Evolutionary conservation across 345 rosid genomes (phyloP).

Genomic region (Camelina laxa): DNA sequence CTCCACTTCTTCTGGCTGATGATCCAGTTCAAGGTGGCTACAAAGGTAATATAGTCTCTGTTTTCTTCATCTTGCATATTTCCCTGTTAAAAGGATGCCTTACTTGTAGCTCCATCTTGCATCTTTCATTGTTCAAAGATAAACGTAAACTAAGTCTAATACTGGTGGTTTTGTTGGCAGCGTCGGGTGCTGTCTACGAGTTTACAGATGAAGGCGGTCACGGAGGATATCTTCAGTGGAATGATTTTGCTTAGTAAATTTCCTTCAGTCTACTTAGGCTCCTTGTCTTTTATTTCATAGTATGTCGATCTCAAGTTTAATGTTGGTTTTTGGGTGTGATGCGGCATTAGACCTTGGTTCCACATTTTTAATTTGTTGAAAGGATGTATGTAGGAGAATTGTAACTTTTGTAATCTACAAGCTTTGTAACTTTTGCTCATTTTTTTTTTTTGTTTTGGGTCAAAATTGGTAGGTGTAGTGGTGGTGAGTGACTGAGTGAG

Average conservation of each 20-base stretch:
- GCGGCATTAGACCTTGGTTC: not conserved
- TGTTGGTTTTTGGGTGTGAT: slow-evolving; percentile 12
- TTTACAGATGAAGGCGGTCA: slow-evolving; percentile 79
- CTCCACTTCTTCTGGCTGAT: slow-evolving; percentile 82
- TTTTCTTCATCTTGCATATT: not conserved
- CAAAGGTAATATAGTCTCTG: slow-evolving; percentile 57
- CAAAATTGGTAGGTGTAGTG: slow-evolving; percentile 23
- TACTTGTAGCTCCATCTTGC: not conserved
- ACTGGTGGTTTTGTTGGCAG: slow-evolving; percentile 49
- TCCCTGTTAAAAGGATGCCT: not conserved
- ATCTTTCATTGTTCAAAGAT: slow-evolving; percentile 5
- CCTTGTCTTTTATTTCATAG: not conserved
- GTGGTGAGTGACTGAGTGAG: slow-evolving; percentile 5
- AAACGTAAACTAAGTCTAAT: slow-evolving; percentile 18
- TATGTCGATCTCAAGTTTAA: slow-evolving; percentile 7
- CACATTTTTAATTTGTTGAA: not conserved
- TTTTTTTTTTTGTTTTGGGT: too few relatives aligned
- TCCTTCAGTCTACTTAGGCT: slow-evolving; percentile 3
- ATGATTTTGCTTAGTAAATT: slow-evolving; percentile 56
- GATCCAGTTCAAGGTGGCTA: slow-evolving; percentile 93
- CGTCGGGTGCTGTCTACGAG: slow-evolving; percentile 72
- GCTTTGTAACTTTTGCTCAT: not conserved
- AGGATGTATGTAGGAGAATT: too few relatives aligned
- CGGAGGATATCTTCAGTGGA: slow-evolving; percentile 82
- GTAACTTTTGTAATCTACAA: slow-evolving; percentile 15